Conservation (phyloP, 2,329 filamentous ascomycete genomes). For the Pestalotiopsis sp. region DNA sequence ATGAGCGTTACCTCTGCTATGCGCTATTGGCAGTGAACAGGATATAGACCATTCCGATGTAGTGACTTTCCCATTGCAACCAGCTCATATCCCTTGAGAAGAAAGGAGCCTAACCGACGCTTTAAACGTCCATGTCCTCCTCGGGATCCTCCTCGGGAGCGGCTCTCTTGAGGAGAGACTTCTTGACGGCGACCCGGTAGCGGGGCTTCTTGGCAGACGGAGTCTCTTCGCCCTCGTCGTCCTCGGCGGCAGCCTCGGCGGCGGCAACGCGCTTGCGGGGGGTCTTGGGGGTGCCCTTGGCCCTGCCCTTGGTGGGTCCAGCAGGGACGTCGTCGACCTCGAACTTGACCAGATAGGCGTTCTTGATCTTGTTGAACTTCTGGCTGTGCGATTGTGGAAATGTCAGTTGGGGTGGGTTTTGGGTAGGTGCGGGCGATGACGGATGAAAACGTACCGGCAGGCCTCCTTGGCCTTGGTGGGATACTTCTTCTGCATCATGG, state of each 20-base stretch:
- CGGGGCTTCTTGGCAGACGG: background rate
- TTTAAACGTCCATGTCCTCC: background rate
- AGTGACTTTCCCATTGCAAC: background rate
- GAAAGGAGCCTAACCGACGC: background rate
- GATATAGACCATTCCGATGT: background rate
- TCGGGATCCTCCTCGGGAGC: background rate
- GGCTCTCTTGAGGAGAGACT: background rate
- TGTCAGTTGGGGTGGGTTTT: background rate
- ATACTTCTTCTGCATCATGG: background rate
- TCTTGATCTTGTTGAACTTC: background rate
- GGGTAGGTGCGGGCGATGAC: background rate
- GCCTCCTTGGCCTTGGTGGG: background rate
- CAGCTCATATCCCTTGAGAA: background rate
- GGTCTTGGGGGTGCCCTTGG: background rate
- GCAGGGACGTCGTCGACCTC: background rate
- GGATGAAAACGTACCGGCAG: background rate
- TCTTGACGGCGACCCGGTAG: background rate
- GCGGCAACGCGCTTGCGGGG: background rate
- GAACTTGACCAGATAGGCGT: background rate
- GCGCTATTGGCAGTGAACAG: background rate
- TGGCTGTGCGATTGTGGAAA: background rate
- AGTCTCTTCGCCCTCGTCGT: background rate
- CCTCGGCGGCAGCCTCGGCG: background rate
- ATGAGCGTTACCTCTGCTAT: background rate
- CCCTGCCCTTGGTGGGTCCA: background rate